phyloP scores from a whole-genome alignment of 2,329 filamentous ascomycete species.

The Cercospora zeae-maydis region DNA sequence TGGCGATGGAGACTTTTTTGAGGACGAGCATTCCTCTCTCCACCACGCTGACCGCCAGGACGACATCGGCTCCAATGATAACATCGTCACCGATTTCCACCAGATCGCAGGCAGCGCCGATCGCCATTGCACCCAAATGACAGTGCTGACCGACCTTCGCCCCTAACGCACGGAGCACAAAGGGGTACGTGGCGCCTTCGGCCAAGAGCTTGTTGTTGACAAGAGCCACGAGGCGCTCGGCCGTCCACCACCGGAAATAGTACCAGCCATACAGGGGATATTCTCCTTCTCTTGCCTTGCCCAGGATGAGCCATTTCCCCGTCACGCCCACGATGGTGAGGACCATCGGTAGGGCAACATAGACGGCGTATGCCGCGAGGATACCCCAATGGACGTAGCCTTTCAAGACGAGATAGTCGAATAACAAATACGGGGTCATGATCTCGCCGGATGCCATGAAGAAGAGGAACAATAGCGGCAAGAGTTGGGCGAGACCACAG shows the following conservation, averaged over 20 bases:
- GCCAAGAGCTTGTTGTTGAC: constrained; percentile 25
- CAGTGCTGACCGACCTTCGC: constrained; percentile 25
- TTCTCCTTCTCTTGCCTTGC: constrained; percentile 50
- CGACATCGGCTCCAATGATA: constrained; percentile 25
- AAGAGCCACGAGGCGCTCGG: constrained; percentile 21
- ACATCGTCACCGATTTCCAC: constrained; percentile 30
- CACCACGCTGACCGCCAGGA: constrained; percentile 22
- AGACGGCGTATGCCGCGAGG: constrained; percentile 25
- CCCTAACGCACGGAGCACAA: constrained; percentile 25
- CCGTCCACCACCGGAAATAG: constrained; percentile 58
- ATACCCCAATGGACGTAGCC: constrained; percentile 20
- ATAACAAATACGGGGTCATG: constrained; percentile 27
- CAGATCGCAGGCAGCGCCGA: constrained; percentile 25
- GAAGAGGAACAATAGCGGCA: constrained; percentile 27
- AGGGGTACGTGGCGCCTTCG: constrained; percentile 22
- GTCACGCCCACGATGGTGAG: constrained; percentile 42
- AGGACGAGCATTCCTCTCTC: constrained; percentile 27
- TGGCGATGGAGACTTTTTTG: constrained; percentile 24
- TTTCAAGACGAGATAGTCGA: constrained; percentile 20
- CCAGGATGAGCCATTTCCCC: constrained; percentile 55
- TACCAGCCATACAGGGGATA: constrained; percentile 58
- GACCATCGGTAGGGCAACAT: constrained; percentile 17
- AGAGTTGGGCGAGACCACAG: constrained; percentile 25
- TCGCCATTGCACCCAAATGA: constrained; percentile 24
- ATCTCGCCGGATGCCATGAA: constrained; percentile 26